phyloP scores from a whole-genome alignment of 768 basidiomycete species.

The Xerocomellus amylosporus region DNA sequence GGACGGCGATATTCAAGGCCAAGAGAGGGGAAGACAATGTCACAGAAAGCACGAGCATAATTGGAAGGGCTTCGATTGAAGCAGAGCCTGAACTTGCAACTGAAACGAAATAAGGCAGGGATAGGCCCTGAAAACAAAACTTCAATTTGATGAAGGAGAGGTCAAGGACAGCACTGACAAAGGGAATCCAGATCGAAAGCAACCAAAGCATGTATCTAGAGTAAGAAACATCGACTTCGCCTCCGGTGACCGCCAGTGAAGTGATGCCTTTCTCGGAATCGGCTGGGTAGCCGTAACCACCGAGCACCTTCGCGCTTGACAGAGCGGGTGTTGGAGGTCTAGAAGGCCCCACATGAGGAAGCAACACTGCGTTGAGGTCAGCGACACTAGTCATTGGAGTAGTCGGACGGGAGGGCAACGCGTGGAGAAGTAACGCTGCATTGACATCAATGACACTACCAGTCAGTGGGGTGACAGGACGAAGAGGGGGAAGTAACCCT shows the following conservation, averaged over 20 bases:
- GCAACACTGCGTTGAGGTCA: slow-evolving; percentile 43
- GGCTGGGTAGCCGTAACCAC: slow-evolving; percentile 64
- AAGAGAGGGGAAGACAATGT: slow-evolving; percentile 67
- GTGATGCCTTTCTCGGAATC: slow-evolving; percentile 55
- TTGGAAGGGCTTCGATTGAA: slow-evolving; percentile 39
- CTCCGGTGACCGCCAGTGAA: slow-evolving; percentile 43
- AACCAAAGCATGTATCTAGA: slow-evolving; percentile 61
- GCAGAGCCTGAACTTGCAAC: slow-evolving; percentile 40
- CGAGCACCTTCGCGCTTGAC: slow-evolving; percentile 59
- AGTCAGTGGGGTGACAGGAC: neutral
- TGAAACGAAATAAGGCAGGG: slow-evolving; percentile 57
- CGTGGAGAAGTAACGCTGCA: slow-evolving; percentile 38
- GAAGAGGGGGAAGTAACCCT: slow-evolving; percentile 39
- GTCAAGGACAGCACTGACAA: slow-evolving; percentile 44
- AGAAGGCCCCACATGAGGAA: slow-evolving; percentile 37
- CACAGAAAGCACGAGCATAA: slow-evolving; percentile 60
- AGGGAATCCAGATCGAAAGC: slow-evolving; percentile 63
- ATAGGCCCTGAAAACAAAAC: slow-evolving; percentile 44
- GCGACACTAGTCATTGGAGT: slow-evolving; percentile 30
- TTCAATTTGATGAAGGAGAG: neutral
- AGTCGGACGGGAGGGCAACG: slow-evolving; percentile 29
- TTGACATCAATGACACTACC: slow-evolving; percentile 42
- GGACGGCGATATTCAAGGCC: slow-evolving; percentile 57
- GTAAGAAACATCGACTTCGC: slow-evolving; percentile 54
- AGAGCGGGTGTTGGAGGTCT: slow-evolving; percentile 53